Base-by-base conservation (phyloP, 805 yeast genomes). In the Spathaspora girioi region DNA sequence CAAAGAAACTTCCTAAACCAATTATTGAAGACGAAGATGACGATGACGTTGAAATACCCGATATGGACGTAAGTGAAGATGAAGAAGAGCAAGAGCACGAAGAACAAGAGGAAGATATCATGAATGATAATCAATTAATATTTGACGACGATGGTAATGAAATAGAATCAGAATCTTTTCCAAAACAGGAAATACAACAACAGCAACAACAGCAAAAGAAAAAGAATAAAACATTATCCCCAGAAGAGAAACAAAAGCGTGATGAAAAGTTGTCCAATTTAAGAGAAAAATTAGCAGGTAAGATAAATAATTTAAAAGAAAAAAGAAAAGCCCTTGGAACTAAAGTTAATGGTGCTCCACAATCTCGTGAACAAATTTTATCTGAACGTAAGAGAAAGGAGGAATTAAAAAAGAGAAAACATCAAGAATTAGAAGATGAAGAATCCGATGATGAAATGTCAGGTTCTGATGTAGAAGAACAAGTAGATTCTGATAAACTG, bases 301-400 rank as follows among this genome's bases (percentile, higher is more conserved):
- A 84, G 66, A 92, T 94, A 56, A 79, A 74, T 51, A 71, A 70
- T 8, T 62, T 94, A 71, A 83, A 84, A 58, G 91, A 85, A 50
- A 87, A 82, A 68, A 83, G 99, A 65, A 92, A 87, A 61, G 99
- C 98, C 1, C 94, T 96, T 0, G 98, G 98, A 1, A 73, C 92
- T 1, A 85, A 82, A 45, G 83, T 77, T 4, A 75, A 78, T 4
- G 97, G 97, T 20, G 94, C 97, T 0, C 91, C 92, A 14, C 79
- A 84, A 53, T 88, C 93, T 10, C 78, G 97, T 68, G 96, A 90
- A 58, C 92, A 86, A 42, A 83, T 88, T 47, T 70, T 89, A 49
- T 83, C 79, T 38, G 87, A 83, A 58, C 81, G 96, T 54, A 74
- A 75, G 56, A 64, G 62, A 47, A 77, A 75, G 54, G 77, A 73